Base-by-base conservation (phyloP, 495 filamentous ascomycete species). In the Tuber microsphaerosporum region DNA sequence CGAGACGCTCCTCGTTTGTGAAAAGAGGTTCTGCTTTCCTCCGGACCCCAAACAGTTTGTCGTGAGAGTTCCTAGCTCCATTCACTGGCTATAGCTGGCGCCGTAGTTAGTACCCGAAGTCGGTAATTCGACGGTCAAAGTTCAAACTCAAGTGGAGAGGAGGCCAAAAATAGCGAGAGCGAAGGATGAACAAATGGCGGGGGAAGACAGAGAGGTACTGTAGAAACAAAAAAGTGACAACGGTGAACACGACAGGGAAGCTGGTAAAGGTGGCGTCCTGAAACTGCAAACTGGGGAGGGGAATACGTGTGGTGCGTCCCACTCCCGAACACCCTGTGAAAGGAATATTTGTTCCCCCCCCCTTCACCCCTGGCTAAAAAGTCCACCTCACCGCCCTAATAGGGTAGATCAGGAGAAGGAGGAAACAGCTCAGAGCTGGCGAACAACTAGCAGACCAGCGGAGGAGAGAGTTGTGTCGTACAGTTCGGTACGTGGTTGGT, bases 201-300 rank as follows among this genome's bases (percentile, higher is more conserved):
- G 61, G 44, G 41, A 22, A 75, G 69, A 51, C 37, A 45, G 70
- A 68, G 65, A 71, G 19, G 42, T 65, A 45, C 41, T 2, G 46
- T 45, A 26, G 51, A n/a, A 77, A 77, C 42, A 69, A 71, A 34
- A 77, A 42, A 73, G 75, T 69, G 69, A 65, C 43, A 61, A 75
- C 75, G 48, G 70, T 75, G 70, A 71, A 69, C 73, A 75, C 74
- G 74, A 73, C 44, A 45, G n/a, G 70, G 19, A 73, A 20, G 56
- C 70, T 70, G 41, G 69, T 41, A 73, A 48, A 77, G 51, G 76
- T 72, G 69, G 72, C 75, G 76, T 77, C 70, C 70, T 72, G 72
- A 72, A 75, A 34, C 26, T 22, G 45, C 65, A 46, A 56, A 70
- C 43, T 77, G 73, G 73, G 46, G 71, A 51, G 37, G 45, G 56